Percentiles rank a stretch among this genome's conserved stretches.
These are phyloP conservation scores for Oryza coarctata DNA, from an alignment of 176 grass and related monocot genomes.

Conservation along the genomic window DNA sequence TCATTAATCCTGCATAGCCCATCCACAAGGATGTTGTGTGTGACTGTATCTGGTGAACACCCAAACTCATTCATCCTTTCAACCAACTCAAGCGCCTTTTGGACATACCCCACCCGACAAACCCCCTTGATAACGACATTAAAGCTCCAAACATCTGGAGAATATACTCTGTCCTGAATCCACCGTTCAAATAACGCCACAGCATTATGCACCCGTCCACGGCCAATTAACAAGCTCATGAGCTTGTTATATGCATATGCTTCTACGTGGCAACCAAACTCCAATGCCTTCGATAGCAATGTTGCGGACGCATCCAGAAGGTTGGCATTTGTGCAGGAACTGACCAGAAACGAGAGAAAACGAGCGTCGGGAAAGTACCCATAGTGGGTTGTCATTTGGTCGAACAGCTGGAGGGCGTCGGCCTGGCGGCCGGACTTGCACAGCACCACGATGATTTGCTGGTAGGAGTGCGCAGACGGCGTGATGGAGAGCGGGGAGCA, in stretches of 20 bases:
- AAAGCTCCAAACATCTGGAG: conserved; percentile 70
- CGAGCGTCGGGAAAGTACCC: conserved; percentile 38
- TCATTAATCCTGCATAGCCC: conserved; percentile 63
- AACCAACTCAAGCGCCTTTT: conserved; percentile 58
- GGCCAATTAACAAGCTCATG: conserved; percentile 48
- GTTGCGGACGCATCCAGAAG: conserved; percentile 40
- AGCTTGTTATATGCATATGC: conserved; percentile 69
- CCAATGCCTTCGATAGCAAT: conserved; percentile 42
- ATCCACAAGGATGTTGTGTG: conserved; percentile 82
- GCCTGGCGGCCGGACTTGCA: conserved; percentile 46
- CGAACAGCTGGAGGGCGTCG: conserved; percentile 72
- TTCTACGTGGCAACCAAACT: conserved; percentile 47
- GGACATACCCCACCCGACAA: conserved; percentile 59
- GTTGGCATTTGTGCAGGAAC: conserved; percentile 45
- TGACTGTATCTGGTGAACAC: conserved; percentile 68
- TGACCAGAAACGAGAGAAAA: conserved; percentile 61
- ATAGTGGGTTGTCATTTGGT: conserved; percentile 61
- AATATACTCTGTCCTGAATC: conserved; percentile 43
- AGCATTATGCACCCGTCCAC: conserved; percentile 41
- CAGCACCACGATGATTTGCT: conserved; percentile 42
- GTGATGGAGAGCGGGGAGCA: conserved; percentile 36
- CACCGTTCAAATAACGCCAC: conserved; percentile 55
- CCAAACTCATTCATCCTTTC: conserved; percentile 66
- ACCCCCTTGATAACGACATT: conserved; percentile 77
- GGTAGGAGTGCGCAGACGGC: conserved; percentile 42